These are phyloP conservation scores for Chytridium lagenaria DNA, from an alignment of 371 early-diverging fungal species.

Conservation along the genomic window DNA sequence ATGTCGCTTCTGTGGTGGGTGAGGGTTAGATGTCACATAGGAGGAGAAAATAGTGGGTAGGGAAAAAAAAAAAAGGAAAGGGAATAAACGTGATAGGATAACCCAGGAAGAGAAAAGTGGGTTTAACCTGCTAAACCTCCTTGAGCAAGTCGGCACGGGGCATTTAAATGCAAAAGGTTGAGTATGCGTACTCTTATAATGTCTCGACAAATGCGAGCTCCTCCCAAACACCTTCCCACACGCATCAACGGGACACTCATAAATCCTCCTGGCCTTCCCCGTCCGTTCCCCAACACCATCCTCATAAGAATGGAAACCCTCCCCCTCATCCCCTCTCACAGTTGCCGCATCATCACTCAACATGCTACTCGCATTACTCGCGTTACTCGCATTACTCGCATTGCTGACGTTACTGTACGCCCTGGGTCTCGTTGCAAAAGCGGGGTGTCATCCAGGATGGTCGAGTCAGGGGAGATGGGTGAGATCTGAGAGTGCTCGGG, in stretches of 20 bases:
- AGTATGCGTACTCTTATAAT: conserved; percentile 20
- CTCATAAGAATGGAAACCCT: too few species aligned
- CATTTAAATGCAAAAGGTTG: conserved; percentile 16
- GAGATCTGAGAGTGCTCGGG: conserved; percentile 1
- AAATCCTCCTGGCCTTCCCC: neutral
- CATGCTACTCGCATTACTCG: neutral
- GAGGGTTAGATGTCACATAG: too few species aligned
- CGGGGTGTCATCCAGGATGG: too few species aligned
- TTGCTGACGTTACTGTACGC: conserved; percentile 23
- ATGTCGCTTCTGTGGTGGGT: conserved; percentile 14
- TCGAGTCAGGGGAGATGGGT: neutral
- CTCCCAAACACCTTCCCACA: conserved; percentile 18
- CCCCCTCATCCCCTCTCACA: conserved; percentile 5
- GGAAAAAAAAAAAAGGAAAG: neutral
- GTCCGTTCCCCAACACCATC: too few species aligned
- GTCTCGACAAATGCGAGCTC: conserved; percentile 14
- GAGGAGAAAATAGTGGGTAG: too few species aligned
- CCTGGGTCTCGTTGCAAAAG: neutral
- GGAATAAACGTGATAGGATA: neutral
- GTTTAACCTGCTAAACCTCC: conserved; percentile 10
- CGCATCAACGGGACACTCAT: conserved; percentile 7
- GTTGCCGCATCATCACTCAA: conserved; percentile 6
- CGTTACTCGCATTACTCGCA: conserved; percentile 1
- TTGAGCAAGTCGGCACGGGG: conserved; percentile 5
- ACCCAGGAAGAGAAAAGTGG: neutral